Evolutionary conservation across 1,284 basidiomycete species (phyloP).

Genomic region (Ganoderma sinense): DNA sequence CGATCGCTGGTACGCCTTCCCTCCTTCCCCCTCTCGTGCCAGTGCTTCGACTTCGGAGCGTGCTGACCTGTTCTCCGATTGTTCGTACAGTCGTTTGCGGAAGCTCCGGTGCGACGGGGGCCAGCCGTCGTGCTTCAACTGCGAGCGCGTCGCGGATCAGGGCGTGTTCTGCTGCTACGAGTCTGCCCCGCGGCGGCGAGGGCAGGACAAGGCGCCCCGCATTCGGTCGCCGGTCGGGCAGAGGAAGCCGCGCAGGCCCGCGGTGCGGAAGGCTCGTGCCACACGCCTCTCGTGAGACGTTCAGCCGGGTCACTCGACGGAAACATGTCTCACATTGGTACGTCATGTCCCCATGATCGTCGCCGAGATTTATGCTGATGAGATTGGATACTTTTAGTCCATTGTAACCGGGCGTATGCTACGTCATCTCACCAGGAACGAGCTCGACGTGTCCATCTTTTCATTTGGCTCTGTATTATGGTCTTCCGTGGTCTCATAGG

Average conservation of each 20-base stretch:
- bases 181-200: constrained; percentile 23
- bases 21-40: not conserved
- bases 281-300: not conserved
- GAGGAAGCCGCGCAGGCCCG: constrained; percentile 18
- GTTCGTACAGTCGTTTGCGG: constrained; percentile 24
- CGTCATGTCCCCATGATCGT: not conserved
- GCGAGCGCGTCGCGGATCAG: constrained; percentile 25
- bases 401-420: not conserved
- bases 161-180: constrained; percentile 25
- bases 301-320: not conserved
- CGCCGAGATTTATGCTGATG: not conserved
- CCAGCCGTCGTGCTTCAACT: constrained; percentile 35
- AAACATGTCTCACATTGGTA: not conserved
- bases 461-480: not conserved
- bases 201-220: constrained; percentile 30
- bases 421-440: not conserved
- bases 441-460: not conserved
- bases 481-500: not conserved
- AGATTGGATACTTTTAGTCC: not conserved
- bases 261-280: not conserved
- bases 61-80: not conserved
- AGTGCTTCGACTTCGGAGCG: not conserved
- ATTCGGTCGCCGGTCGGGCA: constrained; percentile 27
- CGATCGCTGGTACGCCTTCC: constrained; percentile 24
- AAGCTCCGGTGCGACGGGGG: constrained; percentile 40